These are phyloP conservation scores for Cutaneotrichosporon mucoides DNA, from an alignment of 1,284 basidiomycete species.

Conservation along the genomic window DNA sequence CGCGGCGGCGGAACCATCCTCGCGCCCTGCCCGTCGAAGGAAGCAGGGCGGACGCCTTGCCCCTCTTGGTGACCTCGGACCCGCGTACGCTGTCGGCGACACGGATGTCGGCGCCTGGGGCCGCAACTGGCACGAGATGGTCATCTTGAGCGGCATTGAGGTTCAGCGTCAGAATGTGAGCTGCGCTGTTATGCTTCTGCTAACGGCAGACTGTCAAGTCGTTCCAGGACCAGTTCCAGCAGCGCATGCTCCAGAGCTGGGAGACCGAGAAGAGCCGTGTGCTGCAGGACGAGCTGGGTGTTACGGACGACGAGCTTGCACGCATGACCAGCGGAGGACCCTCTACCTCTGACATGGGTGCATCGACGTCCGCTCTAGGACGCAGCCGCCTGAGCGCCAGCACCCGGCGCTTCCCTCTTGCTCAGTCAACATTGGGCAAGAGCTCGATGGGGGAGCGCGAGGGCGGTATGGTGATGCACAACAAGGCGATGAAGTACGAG, in stretches of 20 bases:
- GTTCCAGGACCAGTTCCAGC: constrained; percentile 45
- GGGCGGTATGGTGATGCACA: constrained; percentile 60
- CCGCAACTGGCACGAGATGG: constrained; percentile 48
- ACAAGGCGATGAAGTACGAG: constrained; percentile 94
- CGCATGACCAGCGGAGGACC: constrained; percentile 15
- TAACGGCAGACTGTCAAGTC: constrained; percentile 37
- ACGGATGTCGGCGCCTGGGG: constrained; percentile 43
- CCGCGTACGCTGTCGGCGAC: constrained; percentile 31
- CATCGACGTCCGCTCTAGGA: constrained; percentile 21
- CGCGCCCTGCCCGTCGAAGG: constrained; percentile 21
- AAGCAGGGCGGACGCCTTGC: constrained; percentile 15
- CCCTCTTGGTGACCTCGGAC: constrained; percentile 29
- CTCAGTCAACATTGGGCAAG: constrained; percentile 29
- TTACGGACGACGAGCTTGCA: constrained; percentile 44
- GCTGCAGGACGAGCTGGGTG: constrained; percentile 45
- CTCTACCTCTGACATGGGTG: constrained; percentile 8
- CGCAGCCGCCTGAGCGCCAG: constrained; percentile 34
- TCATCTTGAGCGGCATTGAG: constrained; percentile 45
- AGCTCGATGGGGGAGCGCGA: constrained; percentile 34
- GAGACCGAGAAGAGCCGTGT: constrained; percentile 43
- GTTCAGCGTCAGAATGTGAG: constrained; percentile 42
- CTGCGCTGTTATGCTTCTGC: background rate
- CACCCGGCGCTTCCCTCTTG: constrained; percentile 37
- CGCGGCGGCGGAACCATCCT: constrained; percentile 4
- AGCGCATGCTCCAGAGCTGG: constrained; percentile 41